Conservation (phyloP, 2,329 filamentous ascomycete species). For the Decorospora gaudefroyi region DNA sequence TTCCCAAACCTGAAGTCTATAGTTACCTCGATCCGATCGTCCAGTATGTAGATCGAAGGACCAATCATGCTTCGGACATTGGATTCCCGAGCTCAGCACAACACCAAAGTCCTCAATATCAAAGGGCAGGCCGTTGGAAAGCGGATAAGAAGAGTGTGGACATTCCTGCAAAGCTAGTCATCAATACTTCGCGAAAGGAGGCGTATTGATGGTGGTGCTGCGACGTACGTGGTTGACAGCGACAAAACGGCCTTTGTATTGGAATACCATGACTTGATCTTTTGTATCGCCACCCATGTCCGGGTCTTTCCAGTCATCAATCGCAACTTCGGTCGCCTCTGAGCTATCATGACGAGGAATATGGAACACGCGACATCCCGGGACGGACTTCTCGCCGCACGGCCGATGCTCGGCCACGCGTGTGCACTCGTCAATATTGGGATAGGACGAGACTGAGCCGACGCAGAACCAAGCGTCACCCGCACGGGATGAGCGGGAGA, state of each 20-base stretch:
- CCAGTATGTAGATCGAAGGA: slow-evolving; percentile 71
- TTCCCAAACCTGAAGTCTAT: slow-evolving; percentile 67
- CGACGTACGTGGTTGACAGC: slow-evolving; percentile 67
- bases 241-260: slow-evolving; percentile 66
- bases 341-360: slow-evolving; percentile 32
- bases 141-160: slow-evolving; percentile 68
- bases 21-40: slow-evolving; percentile 63
- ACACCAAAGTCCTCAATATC: slow-evolving; percentile 76
- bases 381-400: slow-evolving; percentile 17
- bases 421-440: slow-evolving; percentile 19
- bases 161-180: slow-evolving; percentile 49
- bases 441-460: slow-evolving; percentile 26
- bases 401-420: slow-evolving; percentile 24
- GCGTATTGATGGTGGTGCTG: no score
- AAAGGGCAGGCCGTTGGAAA: slow-evolving; percentile 66
- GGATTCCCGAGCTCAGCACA: slow-evolving; percentile 64
- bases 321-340: slow-evolving; percentile 19
- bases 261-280: slow-evolving; percentile 69
- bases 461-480: slow-evolving; percentile 33
- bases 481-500: slow-evolving; percentile 26
- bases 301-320: slow-evolving; percentile 36
- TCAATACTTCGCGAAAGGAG: neutral
- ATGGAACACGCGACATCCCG: slow-evolving; percentile 33
- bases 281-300: slow-evolving; percentile 31
- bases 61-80: slow-evolving; percentile 72